Evolutionary conservation across 495 filamentous ascomycete species (phyloP).

Genomic region (Chlorociboria aeruginascens): DNA sequence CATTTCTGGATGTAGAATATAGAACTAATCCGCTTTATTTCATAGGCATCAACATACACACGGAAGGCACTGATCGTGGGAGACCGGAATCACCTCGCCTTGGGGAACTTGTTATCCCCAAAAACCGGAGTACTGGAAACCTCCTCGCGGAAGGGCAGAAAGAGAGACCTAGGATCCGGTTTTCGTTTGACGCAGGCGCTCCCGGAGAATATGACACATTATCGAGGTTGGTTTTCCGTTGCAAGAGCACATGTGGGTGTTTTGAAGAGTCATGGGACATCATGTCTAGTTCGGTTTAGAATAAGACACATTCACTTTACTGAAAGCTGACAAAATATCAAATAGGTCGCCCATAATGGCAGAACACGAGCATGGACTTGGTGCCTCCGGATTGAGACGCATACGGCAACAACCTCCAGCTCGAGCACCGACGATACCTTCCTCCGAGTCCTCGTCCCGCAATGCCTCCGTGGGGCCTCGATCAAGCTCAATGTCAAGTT

Average conservation of each 20-base stretch:
- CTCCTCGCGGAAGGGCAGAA: slow-evolving; percentile 32
- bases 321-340: slow-evolving; percentile 11
- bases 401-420: slow-evolving; percentile 73
- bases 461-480: slow-evolving; percentile 49
- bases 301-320: background rate
- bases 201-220: slow-evolving; percentile 36
- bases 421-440: slow-evolving; percentile 52
- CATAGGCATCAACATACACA: slow-evolving; percentile 15
- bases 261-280: slow-evolving; percentile 15
- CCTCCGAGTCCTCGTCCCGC: slow-evolving; percentile 41
- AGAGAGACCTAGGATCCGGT: slow-evolving; percentile 34
- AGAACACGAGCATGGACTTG: slow-evolving; percentile 46
- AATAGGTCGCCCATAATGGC: slow-evolving; percentile 37
- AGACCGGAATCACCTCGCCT: background rate
- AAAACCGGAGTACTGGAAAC: slow-evolving; percentile 52
- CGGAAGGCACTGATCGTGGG: slow-evolving; percentile 4
- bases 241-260: background rate
- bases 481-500: slow-evolving; percentile 54
- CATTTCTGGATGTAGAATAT: background rate
- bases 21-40: slow-evolving; percentile 2
- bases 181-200: slow-evolving; percentile 43
- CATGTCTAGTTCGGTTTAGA: too few species aligned
- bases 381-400: slow-evolving; percentile 70
- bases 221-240: slow-evolving; percentile 30
- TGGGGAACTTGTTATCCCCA: slow-evolving; percentile 33